Conservation (phyloP, 1,139 yeast species). For the Geotrichum histeridarum region DNA sequence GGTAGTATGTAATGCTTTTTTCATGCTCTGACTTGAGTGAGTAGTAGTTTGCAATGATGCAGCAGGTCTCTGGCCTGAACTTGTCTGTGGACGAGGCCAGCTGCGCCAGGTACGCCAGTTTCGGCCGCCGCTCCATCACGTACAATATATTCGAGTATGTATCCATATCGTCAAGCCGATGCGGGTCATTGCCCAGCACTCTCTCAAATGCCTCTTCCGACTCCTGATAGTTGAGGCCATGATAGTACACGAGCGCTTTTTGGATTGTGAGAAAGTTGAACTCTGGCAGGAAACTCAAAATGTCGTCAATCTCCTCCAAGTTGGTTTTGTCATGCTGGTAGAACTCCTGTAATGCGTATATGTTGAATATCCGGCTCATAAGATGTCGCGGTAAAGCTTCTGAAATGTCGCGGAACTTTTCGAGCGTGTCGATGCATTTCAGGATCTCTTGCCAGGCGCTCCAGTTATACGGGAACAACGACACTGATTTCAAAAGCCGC, state of each 20-base stretch:
- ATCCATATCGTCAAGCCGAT: slow-evolving; percentile 84
- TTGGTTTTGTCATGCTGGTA: slow-evolving; percentile 55
- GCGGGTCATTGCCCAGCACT: slow-evolving; percentile 71
- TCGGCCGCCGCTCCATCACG: slow-evolving; percentile 85
- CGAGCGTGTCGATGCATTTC: slow-evolving; percentile 57
- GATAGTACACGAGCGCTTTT: slow-evolving; percentile 74
- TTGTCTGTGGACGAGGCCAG: slow-evolving; percentile 76
- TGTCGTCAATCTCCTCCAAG: slow-evolving; percentile 40
- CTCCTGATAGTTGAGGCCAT: slow-evolving; percentile 69
- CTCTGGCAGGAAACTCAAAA: slow-evolving; percentile 55
- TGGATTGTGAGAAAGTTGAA: slow-evolving; percentile 75
- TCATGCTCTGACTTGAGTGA: slow-evolving; percentile 91
- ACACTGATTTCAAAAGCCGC: slow-evolving; percentile 53
- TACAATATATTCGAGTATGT: slow-evolving; percentile 87
- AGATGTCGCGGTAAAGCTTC: slow-evolving; percentile 30
- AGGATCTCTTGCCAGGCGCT: slow-evolving; percentile 85
- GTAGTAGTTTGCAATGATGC: slow-evolving; percentile 89
- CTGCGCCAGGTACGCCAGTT: slow-evolving; percentile 82
- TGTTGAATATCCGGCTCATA: slow-evolving; percentile 58
- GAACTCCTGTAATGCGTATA: slow-evolving; percentile 72
- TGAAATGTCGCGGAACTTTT: slow-evolving; percentile 35
- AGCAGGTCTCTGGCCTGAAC: slow-evolving; percentile 91
- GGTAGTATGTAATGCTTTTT: slow-evolving; percentile 87
- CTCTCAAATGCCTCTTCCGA: slow-evolving; percentile 79
- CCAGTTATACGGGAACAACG: slow-evolving; percentile 81